Evolutionary conservation across 2,329 filamentous ascomycete genomes (phyloP), one percentile per base, ranked within the genome.

Genomic region (Hypoxylon sp.): DNA sequence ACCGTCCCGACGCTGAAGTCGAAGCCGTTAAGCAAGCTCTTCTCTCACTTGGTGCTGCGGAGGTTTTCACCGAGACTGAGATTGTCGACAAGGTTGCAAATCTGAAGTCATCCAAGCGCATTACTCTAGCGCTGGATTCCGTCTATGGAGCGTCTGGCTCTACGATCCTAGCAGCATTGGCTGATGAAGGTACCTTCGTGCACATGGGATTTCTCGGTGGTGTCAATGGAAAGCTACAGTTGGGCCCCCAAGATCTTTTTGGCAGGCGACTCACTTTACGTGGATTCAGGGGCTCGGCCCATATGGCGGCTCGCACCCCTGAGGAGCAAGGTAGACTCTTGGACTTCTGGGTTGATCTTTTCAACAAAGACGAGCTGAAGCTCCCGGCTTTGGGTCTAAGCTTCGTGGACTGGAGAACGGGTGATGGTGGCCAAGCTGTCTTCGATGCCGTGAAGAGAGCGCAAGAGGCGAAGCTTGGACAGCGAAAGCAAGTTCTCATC

Each of bases 241-340:
- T 48, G 4, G 44, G 44, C 11, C 44, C 44, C n/a, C 44, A 48
- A 28, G 44, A 48, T 17, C 44, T 48, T 8, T 48, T 48, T 24
- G 44, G 44, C 24, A 48, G 44, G 22, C 44, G 44, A 30, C 44
- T 48, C 44, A 48, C 44, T 48, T 24, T 48, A 4, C 44, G 44
- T 2, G 44, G 44, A 19, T 48, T 48, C 44, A 48, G 44, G 44
- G 44, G 44, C 24, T 48, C 44, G 15, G 44, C 44, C 5, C 44
- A 48, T 28, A 48, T 48, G 44, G 44, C 44, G 7, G 44, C 44
- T 17, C 44, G 44, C 15, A 48, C 22, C 24, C 24, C 44, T 10
- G 44, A 48, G 24, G 44, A 48, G 44, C 44, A 48, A 48, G 24
- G 44, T 15, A 48, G 30, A 10, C 44, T 48, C 24, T 28, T 48